Conservation (phyloP, 148 eudicot genomes). For the Diospyros kaki region DNA sequence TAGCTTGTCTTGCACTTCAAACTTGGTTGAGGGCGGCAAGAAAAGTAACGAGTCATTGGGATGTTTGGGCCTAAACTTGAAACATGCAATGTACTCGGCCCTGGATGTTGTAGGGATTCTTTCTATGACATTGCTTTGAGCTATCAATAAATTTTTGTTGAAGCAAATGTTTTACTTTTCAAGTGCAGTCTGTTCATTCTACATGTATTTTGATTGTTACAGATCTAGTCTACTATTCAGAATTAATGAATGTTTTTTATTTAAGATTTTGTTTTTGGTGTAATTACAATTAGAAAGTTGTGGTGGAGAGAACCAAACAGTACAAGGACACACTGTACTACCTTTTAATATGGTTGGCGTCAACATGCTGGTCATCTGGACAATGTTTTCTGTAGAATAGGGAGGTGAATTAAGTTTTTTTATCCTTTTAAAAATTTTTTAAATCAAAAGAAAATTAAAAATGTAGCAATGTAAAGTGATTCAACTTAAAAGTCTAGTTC, state of each 20-base stretch:
- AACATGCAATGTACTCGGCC: not conserved
- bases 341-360: too few relatives aligned
- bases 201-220: not conserved
- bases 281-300: not conserved
- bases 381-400: too few relatives aligned
- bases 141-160: not conserved
- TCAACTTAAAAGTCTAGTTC: too few relatives aligned
- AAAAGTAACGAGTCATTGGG: not conserved
- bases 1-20: not conserved
- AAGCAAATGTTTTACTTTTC: not conserved
- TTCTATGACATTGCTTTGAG: constrained; percentile 5
- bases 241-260: not conserved
- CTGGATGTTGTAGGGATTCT: not conserved
- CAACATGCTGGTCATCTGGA: too few relatives aligned
- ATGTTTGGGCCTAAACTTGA: not conserved
- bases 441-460: too few relatives aligned
- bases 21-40: not conserved
- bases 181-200: not conserved
- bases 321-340: not conserved
- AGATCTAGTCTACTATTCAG: not conserved
- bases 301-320: not conserved
- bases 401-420: too few relatives aligned
- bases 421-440: too few relatives aligned
- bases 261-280: not conserved
- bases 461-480: too few relatives aligned